These are phyloP conservation scores for Phaseolus lunatus DNA, from an alignment of 306 rosid genomes.

Conservation along the genomic window DNA sequence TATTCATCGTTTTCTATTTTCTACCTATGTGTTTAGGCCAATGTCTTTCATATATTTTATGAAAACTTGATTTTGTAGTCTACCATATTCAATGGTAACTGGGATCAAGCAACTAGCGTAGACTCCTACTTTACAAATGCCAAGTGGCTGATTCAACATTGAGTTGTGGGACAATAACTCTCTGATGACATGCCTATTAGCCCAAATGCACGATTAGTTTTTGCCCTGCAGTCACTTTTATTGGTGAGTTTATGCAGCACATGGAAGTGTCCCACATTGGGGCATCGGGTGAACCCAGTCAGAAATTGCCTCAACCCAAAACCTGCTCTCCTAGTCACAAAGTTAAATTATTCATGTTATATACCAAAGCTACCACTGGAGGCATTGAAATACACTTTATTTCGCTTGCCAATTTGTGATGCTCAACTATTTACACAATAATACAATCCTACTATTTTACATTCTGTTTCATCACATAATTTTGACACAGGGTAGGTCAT, in stretches of 20 bases:
- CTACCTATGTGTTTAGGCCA: constrained; percentile 16
- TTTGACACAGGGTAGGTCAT: constrained; percentile 28
- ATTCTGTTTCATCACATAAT: constrained; percentile 27
- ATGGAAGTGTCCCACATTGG: not conserved
- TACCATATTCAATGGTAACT: constrained; percentile 25
- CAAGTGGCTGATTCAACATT: constrained; percentile 2
- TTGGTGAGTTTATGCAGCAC: not conserved
- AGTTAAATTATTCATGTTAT: constrained; percentile 12
- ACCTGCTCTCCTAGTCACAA: not conserved
- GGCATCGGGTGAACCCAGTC: constrained; percentile 1
- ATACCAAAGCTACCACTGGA: not conserved
- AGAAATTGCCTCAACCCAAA: not conserved
- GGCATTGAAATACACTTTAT: not conserved
- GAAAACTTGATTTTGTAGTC: constrained; percentile 21
- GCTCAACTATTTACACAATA: constrained; percentile 27
- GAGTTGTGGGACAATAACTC: not conserved
- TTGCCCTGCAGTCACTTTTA: constrained; percentile 2
- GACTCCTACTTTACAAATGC: not conserved
- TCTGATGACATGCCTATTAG: not conserved
- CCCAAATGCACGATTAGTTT: not conserved
- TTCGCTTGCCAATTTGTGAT: constrained; percentile 14
- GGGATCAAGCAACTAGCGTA: constrained; percentile 22
- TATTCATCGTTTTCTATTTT: constrained; percentile 13
- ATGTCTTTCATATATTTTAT: constrained; percentile 24
- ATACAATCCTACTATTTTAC: constrained; percentile 34